Evolutionary conservation across 2,329 filamentous ascomycete species (phyloP), one percentile per base, ranked within the genome.

Genomic region (Triangularia setosa): DNA sequence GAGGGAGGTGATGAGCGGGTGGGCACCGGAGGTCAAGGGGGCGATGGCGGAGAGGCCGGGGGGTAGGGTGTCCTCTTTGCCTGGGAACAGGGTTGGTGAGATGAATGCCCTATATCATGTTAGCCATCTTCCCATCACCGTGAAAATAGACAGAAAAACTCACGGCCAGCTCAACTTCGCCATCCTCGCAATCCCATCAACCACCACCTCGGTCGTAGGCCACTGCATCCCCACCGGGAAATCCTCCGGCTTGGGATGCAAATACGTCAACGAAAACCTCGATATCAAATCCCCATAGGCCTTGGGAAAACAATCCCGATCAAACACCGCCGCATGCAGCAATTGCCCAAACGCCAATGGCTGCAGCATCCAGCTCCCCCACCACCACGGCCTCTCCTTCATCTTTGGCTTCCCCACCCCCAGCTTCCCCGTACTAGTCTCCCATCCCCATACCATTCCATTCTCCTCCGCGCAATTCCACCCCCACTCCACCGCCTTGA

Each of bases 41-140:
- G 89, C 83, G 63, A 97, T 88, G 12, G 84, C 79, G 23, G 82
- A 74, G n/a, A 96, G 83, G 3, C 87, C 81, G 3, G 84, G 74
- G 0, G 90, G 87, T 0, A 96, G 85, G 1, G 85, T 87, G 57
- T 83, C 79, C 52, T 84, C 83, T 71, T 87, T 87, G 67, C 82
- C 81, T 0, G 93, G 93, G 76, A 96, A 96, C 64, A 97, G 84
- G 48, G 93, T 94, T 0, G 94, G 94, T 0, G 92, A 94, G 59
- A 90, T 83, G 75, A 93, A 97, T 0, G 89, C 81, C 35, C 90
- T 91, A 68, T 7, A 35, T 7, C 4, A 4, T 1, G 27, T 65
- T 55, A 61, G 62, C 44, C 55, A 54, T n/a, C 40, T n/a, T n/a
- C 14, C 30, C 30, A 4, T 35, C 27, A 14, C 7, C n/a, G n/a